Evolutionary conservation across 2,329 filamentous ascomycete genomes (phyloP), one percentile per base, ranked within the genome.

Genomic region (Trichocomaceae sp.): DNA sequence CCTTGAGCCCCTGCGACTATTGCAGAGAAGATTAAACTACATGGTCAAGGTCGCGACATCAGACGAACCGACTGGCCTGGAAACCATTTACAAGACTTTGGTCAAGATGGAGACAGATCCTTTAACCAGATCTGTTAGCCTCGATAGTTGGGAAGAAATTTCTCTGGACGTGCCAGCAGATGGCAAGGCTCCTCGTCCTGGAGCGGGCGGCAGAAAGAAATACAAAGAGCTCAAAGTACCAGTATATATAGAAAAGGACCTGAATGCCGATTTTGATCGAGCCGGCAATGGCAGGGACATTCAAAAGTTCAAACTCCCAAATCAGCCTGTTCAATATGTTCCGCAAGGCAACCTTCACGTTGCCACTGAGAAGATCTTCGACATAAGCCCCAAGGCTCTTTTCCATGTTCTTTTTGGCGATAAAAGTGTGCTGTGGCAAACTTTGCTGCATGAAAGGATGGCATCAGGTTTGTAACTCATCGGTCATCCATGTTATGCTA

Each of bases 401-500:
- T 99, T 97, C 70, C 92, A 97, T 66, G 88, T 97, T 15, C 80
- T 99, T 50, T 99, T 97, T 70, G 93, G 93, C 37, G 93, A 99
- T 71, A 95, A 92, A 73, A 95, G 89, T 68, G 89, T 91, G 33
- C 85, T 97, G 39, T 99, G 96, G 73, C 90, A 93, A 63, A 84
- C 92, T 64, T 78, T 97, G 29, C 92, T 96, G 68, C 86, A 89
- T 67, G 90, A 95, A 68, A 82, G 88, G 50, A 81, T 85, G 63
- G 89, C 88, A 13, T 82, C 85, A 68, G 73, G 75, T 78, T 67
- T 59, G 70, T 59, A 10, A 29, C 35, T 12, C 19, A 20, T 42
- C 5, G 10, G 12, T 22, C 19, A 42, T 20, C 31, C 15, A 5
- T 42, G 12, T 17, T 13, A 20, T 10, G n/a, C 6, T 7, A 20